phyloP scores from a whole-genome alignment of 768 basidiomycete genomes.

The Tephrocybe sp. region DNA sequence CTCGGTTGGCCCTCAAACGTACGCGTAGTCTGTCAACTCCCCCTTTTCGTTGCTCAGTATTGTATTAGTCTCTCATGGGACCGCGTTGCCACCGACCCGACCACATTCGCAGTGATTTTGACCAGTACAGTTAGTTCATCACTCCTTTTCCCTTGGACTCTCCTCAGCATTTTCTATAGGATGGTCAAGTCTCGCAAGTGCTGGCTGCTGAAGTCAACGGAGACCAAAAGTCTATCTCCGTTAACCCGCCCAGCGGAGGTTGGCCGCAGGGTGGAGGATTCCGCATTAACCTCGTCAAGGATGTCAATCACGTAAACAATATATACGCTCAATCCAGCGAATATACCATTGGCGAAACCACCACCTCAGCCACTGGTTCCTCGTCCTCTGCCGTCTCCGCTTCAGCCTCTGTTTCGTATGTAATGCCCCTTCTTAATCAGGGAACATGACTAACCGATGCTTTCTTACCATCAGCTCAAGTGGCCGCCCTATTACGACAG shows the following conservation, averaged over 20 bases:
- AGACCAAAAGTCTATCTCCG: constrained; percentile 31
- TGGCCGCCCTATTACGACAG: constrained; percentile 8
- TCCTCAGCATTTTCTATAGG: constrained; percentile 27
- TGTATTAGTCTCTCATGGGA: constrained; percentile 54
- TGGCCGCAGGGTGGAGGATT: constrained; percentile 65
- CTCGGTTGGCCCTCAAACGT: constrained; percentile 50
- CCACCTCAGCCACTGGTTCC: constrained; percentile 15
- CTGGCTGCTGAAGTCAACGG: constrained; percentile 59
- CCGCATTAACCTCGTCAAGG: constrained; percentile 71
- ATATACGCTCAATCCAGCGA: constrained; percentile 72
- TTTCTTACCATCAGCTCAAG: constrained; percentile 14
- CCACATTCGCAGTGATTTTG: constrained; percentile 70
- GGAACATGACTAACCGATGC: constrained; percentile 2
- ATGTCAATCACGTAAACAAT: constrained; percentile 40
- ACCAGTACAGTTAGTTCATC: constrained; percentile 52
- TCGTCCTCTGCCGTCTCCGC: neutral
- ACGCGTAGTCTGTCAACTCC: constrained; percentile 11
- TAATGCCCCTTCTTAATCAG: constrained; percentile 1
- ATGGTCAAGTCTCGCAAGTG: constrained; percentile 41
- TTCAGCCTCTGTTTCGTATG: constrained; percentile 19
- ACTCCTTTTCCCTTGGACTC: neutral
- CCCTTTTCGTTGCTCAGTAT: neutral
- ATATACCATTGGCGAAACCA: constrained; percentile 46
- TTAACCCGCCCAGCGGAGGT: constrained; percentile 59
- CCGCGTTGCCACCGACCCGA: constrained; percentile 63